phyloP scores from a whole-genome alignment of 73 alveolate genomes.

The Paramecium sexaurelia region DNA sequence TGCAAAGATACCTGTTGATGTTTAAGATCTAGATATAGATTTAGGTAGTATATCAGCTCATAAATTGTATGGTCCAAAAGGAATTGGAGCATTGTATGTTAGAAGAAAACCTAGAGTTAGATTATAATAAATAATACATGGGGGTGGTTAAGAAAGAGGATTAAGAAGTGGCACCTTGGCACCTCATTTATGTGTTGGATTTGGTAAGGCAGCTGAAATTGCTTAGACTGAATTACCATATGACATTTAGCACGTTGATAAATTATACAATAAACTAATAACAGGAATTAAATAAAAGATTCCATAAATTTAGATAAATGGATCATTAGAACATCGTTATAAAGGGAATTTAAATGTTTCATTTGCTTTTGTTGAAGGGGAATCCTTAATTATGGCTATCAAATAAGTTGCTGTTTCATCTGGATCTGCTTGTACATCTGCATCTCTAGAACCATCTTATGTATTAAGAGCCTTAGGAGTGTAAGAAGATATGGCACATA shows the following conservation, averaged over 20 bases:
- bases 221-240: slow-evolving; percentile 88
- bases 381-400: slow-evolving; percentile 88
- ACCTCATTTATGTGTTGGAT: slow-evolving; percentile 95
- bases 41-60: slow-evolving; percentile 92
- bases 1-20: slow-evolving; percentile 92
- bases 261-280: slow-evolving; percentile 72
- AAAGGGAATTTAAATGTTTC: slow-evolving; percentile 84
- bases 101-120: slow-evolving; percentile 98
- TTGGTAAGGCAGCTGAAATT: slow-evolving; percentile 93
- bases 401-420: slow-evolving; percentile 89
- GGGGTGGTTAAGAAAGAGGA: slow-evolving; percentile 99
- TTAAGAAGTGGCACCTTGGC: slow-evolving; percentile 97
- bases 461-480: slow-evolving; percentile 96
- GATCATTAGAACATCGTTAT: slow-evolving; percentile 76
- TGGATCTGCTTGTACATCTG: slow-evolving; percentile 99
- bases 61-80: slow-evolving; percentile 98
- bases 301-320: slow-evolving; percentile 81
- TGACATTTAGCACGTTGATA: slow-evolving; percentile 83
- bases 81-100: slow-evolving; percentile 96
- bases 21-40: slow-evolving; percentile 85
- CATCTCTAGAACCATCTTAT: slow-evolving; percentile 94
- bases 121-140: slow-evolving; percentile 87
- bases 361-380: slow-evolving; percentile 98
- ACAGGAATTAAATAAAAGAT: slow-evolving; percentile 54
- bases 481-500: slow-evolving; percentile 92